A percentile compares a stretch with the other conserved stretches of the same genome.
Evolutionary conservation across 2,329 filamentous ascomycete genomes (phyloP).

Genomic region (Xylariaceae sp.): DNA sequence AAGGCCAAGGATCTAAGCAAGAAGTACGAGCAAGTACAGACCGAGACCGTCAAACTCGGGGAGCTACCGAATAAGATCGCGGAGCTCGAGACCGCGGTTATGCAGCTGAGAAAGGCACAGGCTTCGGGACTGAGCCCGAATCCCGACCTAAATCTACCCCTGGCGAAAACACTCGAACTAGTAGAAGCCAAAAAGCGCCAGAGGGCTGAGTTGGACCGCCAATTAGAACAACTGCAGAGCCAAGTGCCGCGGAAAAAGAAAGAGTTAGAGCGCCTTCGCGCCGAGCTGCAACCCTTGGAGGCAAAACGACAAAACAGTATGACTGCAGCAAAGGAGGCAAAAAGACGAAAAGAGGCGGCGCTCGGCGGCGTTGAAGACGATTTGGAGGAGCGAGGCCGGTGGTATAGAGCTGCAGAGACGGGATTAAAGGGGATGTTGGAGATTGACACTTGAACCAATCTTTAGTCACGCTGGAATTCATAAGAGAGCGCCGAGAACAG

Average conservation of each 20-base stretch:
- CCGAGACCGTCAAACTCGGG: constrained; percentile 55
- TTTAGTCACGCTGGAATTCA: neutral
- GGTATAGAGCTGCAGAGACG: constrained; percentile 73
- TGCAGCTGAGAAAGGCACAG: constrained; percentile 50
- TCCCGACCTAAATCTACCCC: constrained; percentile 58
- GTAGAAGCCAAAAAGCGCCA: constrained; percentile 58
- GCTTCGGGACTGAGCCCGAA: constrained; percentile 48
- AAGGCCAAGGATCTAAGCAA: constrained; percentile 64
- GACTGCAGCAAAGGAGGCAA: constrained; percentile 73
- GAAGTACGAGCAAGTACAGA: constrained; percentile 57
- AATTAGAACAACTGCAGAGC: constrained; percentile 67
- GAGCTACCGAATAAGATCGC: constrained; percentile 58
- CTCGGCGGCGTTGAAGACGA: constrained; percentile 73
- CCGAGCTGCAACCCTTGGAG: constrained; percentile 73
- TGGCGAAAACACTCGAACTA: constrained; percentile 61
- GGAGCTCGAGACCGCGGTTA: constrained; percentile 56
- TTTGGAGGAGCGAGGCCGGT: constrained; percentile 75
- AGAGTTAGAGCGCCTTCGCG: constrained; percentile 69
- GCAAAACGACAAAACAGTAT: constrained; percentile 68
- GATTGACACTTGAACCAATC: constrained; percentile 40
- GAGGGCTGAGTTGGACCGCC: constrained; percentile 63
- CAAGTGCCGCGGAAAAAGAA: constrained; percentile 69
- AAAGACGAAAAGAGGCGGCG: constrained; percentile 69
- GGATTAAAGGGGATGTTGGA: constrained; percentile 68
- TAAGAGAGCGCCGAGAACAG: too few species aligned